phyloP scores from a whole-genome alignment of 495 filamentous ascomycete genomes.

The Penicillium lividum region DNA sequence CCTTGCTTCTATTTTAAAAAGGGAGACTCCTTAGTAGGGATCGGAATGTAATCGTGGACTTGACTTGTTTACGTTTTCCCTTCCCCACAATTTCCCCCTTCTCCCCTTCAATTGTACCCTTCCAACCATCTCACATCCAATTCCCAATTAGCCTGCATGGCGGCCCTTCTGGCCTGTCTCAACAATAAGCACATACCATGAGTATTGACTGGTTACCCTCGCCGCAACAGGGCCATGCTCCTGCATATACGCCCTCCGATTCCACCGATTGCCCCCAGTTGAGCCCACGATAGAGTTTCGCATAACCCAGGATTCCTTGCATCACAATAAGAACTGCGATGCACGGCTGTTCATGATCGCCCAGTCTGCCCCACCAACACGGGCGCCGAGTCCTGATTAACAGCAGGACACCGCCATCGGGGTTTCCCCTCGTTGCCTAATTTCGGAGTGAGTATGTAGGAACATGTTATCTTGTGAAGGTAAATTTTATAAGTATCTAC shows the following conservation, averaged over 20 bases:
- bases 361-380: constrained; percentile 35
- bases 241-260: constrained; percentile 23
- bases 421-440: constrained; percentile 47
- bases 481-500: constrained; percentile 22
- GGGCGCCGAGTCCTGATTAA: constrained; percentile 23
- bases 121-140: constrained; percentile 11
- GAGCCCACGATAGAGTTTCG: constrained; percentile 38
- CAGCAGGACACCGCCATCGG: constrained; percentile 25
- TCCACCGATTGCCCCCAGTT: constrained; percentile 26
- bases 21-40: background rate
- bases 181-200: constrained; percentile 5
- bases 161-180: constrained; percentile 7
- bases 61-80: background rate
- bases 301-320: constrained; percentile 41
- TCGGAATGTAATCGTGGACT: constrained; percentile 8
- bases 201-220: constrained; percentile 9
- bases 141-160: constrained; percentile 5
- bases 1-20: constrained; percentile 11
- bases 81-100: constrained; percentile 17
- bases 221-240: constrained; percentile 4
- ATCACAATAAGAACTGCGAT: constrained; percentile 40
- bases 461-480: background rate
- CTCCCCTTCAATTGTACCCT: constrained; percentile 3
- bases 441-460: background rate
- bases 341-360: constrained; percentile 38